A percentile compares a stretch with the other conserved stretches of the same genome.
Evolutionary conservation across 345 rosid genomes (phyloP).

Genomic region (Isatis tinctoria): DNA sequence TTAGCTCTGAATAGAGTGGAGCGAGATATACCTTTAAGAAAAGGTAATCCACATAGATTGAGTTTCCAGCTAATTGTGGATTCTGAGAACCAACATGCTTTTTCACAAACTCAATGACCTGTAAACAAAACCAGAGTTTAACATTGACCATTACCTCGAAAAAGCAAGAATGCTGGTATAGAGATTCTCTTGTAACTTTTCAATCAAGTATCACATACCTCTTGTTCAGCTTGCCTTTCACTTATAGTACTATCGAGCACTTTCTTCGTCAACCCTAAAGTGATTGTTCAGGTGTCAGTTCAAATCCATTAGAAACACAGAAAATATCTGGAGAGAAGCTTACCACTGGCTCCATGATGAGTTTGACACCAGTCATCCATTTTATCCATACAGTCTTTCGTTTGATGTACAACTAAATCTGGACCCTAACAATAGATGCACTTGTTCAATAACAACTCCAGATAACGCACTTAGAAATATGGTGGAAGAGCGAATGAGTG

Average conservation of each 20-base stretch:
- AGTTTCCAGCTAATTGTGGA: conserved; percentile 82
- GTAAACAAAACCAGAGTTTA: conserved; percentile 33
- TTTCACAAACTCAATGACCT: conserved; percentile 75
- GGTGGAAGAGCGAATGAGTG: not conserved
- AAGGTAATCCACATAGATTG: conserved; percentile 64
- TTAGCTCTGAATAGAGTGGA: not conserved
- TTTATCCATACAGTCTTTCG: conserved; percentile 59
- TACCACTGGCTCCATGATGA: conserved; percentile 92
- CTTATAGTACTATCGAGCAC: conserved; percentile 61
- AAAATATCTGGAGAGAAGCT: conserved; percentile 10
- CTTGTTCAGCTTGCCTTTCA: conserved; percentile 81
- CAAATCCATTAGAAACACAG: not conserved
- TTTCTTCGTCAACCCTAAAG: conserved; percentile 73
- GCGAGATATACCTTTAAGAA: conserved; percentile 66
- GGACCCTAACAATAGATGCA: conserved; percentile 63
- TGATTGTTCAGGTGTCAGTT: not conserved
- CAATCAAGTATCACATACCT: conserved; percentile 39
- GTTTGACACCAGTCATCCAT: conserved; percentile 94
- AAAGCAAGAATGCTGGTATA: not conserved
- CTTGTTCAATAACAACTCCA: not conserved
- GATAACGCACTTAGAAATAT: too few relatives aligned
- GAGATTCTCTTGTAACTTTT: not conserved
- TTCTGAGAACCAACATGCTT: conserved; percentile 55
- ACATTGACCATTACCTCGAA: not conserved
- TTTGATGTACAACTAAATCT: conserved; percentile 82